Evolutionary conservation across 805 yeast species (phyloP), one percentile per base, ranked within the genome.

Genomic region (Sugiyamaella smithiae): DNA sequence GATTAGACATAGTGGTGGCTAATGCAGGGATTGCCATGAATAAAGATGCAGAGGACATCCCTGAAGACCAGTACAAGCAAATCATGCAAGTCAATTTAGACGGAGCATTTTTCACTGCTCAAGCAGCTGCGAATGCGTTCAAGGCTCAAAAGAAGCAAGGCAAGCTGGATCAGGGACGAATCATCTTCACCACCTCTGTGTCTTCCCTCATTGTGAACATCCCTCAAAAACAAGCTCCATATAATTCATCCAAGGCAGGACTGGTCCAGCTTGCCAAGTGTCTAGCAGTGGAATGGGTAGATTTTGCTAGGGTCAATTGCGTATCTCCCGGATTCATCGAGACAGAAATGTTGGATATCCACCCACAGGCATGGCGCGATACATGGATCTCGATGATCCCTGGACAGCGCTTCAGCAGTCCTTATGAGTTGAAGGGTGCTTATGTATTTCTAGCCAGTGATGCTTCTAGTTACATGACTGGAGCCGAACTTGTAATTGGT

Each of bases 331-430:
- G 89, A 46, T 84, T 84, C 72, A 84, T 84, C 51, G 77, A 81
- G 57, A 84, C 89, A 11, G 88, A 88, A 33, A 50, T 47, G 51
- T 19, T 45, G 8, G 69, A 83, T 76, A 81, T 81, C 67, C 49
- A 38, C 51, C 45, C 48, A 2, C 50, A 42, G 26, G 25, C 25
- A 24, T 31, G 38, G 24, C 76, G 81, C 45, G 74, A 79, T 47
- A 84, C 89, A 88, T 59, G 69, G 57, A 81, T 81, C 59, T 67
- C 77, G 23, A 77, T 77, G 67, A 72, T 81, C 50, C 93, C 93
- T 60, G 76, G 81, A 80, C 77, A 78, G 62, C 79, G 93, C 71
- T 80, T 85, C 84, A 88, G 91, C 40, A 85, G 81, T 60, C 89
- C 91, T 53, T 75, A 82, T 62, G 95, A 85, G 66, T 83, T 84